phyloP scores from a whole-genome alignment of 371 early-diverging fungal genomes.

The Mortierella sp. region DNA sequence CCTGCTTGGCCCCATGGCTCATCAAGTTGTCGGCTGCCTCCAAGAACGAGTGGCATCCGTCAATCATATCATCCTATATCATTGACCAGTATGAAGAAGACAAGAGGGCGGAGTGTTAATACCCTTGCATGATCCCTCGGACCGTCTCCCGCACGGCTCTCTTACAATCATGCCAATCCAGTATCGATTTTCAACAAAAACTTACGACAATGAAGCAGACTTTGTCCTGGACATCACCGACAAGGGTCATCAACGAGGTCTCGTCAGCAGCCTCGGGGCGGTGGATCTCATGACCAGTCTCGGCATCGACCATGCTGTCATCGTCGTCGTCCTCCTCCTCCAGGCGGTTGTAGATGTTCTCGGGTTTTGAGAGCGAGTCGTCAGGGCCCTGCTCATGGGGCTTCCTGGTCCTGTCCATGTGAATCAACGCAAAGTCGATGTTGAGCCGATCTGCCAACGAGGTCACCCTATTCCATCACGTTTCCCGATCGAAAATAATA shows the following conservation, averaged over 20 bases:
- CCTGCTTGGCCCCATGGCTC: conserved; percentile 87
- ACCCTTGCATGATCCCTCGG: not conserved
- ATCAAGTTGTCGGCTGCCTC: conserved; percentile 92
- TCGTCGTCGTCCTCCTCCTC: conserved; percentile 64
- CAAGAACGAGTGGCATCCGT: conserved; percentile 88
- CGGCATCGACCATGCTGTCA: conserved; percentile 59
- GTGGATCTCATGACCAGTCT: conserved; percentile 45
- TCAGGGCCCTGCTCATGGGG: conserved; percentile 70
- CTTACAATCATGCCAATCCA: too few species aligned
- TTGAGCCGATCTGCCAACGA: conserved; percentile 95
- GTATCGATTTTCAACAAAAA: conserved; percentile 4
- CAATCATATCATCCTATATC: conserved; percentile 91
- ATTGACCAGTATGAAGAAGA: not conserved
- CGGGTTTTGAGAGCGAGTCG: conserved; percentile 62
- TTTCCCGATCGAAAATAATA: too few species aligned
- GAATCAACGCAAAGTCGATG: conserved; percentile 96
- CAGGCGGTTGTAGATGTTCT: conserved; percentile 55
- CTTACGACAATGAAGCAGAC: conserved; percentile 91
- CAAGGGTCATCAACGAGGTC: conserved; percentile 76
- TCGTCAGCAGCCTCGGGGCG: conserved; percentile 41
- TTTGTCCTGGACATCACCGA: conserved; percentile 93
- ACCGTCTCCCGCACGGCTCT: not conserved
- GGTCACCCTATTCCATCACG: conserved; percentile 78
- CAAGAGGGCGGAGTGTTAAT: conserved; percentile 3
- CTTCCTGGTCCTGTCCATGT: conserved; percentile 83